Conservation (phyloP, 2,329 filamentous ascomycete genomes). For the Chaetomium strumarium region DNA sequence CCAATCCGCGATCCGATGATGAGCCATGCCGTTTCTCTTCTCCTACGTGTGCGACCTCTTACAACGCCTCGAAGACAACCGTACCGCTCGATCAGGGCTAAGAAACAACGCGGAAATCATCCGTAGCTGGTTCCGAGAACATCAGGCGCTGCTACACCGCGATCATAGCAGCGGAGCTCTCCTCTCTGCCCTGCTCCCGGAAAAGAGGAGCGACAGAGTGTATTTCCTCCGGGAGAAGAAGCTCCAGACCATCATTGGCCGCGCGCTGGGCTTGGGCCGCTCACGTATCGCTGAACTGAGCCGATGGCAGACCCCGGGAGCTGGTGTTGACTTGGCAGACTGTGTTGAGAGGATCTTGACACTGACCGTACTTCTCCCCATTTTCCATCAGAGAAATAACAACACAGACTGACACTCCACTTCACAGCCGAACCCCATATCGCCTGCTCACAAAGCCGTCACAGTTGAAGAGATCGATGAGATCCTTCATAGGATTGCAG, state of each 20-base stretch:
- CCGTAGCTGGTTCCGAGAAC: constrained; percentile 60
- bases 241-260: constrained; percentile 62
- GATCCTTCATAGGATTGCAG: constrained; percentile 60
- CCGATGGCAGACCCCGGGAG: constrained; percentile 52
- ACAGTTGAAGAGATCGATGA: constrained; percentile 68
- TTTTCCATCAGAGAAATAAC: not conserved
- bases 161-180: constrained; percentile 57
- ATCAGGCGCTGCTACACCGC: constrained; percentile 53
- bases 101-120: constrained; percentile 36
- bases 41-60: constrained; percentile 68
- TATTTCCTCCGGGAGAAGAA: constrained; percentile 60
- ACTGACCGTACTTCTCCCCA: constrained; percentile 44
- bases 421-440: constrained; percentile 41
- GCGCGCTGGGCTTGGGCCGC: constrained; percentile 58
- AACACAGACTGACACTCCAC: constrained; percentile 11
- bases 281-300: constrained; percentile 57
- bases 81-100: constrained; percentile 29
- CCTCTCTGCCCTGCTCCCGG: constrained; percentile 69
- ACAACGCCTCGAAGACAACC: constrained; percentile 53
- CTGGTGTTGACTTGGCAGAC: constrained; percentile 61
- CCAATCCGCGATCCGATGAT: not conserved
- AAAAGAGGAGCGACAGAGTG: constrained; percentile 69
- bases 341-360: constrained; percentile 62
- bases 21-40: constrained; percentile 60
- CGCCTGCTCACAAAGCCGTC: constrained; percentile 37